A percentile compares a stretch with the other conserved stretches of the same genome.
Evolutionary conservation across 306 rosid species (phyloP).

Genomic region (Geum urbanum): DNA sequence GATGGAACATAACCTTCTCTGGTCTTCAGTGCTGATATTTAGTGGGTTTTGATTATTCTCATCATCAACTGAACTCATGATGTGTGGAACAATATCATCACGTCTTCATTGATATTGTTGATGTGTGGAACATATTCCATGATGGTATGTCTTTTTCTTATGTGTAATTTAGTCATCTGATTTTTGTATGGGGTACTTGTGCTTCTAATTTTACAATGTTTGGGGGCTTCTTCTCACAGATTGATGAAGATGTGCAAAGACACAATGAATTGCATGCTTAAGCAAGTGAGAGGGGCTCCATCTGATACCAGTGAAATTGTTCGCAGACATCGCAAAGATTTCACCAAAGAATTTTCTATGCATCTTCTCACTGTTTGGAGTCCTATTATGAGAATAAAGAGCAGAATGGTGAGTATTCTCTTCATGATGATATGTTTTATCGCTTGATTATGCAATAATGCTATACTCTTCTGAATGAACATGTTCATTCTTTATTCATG

Average conservation of each 20-base stretch:
- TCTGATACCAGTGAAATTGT: constrained; percentile 57
- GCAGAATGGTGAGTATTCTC: constrained; percentile 54
- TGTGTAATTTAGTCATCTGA: not conserved
- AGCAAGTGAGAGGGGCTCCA: constrained; percentile 40
- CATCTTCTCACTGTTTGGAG: constrained; percentile 73
- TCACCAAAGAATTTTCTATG: constrained; percentile 78
- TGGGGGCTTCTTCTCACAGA: constrained; percentile 35
- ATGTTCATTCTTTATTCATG: constrained; percentile 71
- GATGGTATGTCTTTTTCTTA: not conserved
- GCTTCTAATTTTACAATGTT: not conserved
- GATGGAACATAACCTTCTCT: too few species aligned
- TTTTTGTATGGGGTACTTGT: not conserved
- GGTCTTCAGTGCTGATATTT: too few species aligned
- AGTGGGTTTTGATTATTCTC: too few species aligned
- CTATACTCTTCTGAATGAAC: too few species aligned
- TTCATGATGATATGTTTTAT: not conserved
- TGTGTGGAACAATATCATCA: too few species aligned
- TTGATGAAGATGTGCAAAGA: constrained; percentile 88
- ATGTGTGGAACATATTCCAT: too few species aligned
- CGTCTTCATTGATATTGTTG: too few species aligned
- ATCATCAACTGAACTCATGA: too few species aligned
- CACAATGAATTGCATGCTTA: constrained; percentile 72
- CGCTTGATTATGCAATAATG: not conserved
- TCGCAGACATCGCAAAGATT: constrained; percentile 80
- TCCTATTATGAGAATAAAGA: constrained; percentile 57